Evolutionary conservation across 2,329 filamentous ascomycete species (phyloP), one percentile per base, ranked within the genome.

Genomic region (Drechslerella dactyloides): DNA sequence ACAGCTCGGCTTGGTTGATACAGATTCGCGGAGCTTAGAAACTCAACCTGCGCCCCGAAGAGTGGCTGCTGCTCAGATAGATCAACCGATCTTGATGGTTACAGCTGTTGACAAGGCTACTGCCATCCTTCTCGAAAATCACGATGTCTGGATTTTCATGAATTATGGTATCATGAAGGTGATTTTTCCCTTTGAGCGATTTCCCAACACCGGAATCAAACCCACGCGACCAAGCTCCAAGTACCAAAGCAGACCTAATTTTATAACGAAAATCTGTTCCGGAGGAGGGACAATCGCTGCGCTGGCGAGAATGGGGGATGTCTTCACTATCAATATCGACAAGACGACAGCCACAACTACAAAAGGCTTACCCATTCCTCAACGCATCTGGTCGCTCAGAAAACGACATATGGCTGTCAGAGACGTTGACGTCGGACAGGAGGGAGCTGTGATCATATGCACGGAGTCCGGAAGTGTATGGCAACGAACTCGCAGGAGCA

Each of bases 81-180:
- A 84, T 84, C 10, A 85, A 83, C 61, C 86, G 15, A 96, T 99
- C 58, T 82, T 85, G 24, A 90, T 89, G 78, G 90, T 94, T 0
- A 90, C 90, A 0, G 93, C 93, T 2, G 96, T 96, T 68, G 93
- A 97, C 77, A 89, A 88, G 75, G 94, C 94, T 5, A 97, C 94
- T 0, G 88, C 89, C 1, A 89, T 92, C 73, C 81, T 99, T 27
- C 84, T 99, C 1, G 89, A 92, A 54, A 96, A 92, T 75, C 88
- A 90, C 75, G 91, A 92, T 19, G 91, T 97, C 8, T 96, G 90
- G 84, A 89, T 99, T 0, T 96, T 99, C 76, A 93, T 92, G 0
- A 96, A 96, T 75, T 97, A 96, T 77, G 93, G 93, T 2, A 97
- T 96, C 78, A 91, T 92, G n/a, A 90, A 91, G 74, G 84, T 97